Percentiles rank a stretch among this genome's conserved stretches.
phyloP scores from a whole-genome alignment of 148 eudicot species.

The Diospyros kaki region DNA sequence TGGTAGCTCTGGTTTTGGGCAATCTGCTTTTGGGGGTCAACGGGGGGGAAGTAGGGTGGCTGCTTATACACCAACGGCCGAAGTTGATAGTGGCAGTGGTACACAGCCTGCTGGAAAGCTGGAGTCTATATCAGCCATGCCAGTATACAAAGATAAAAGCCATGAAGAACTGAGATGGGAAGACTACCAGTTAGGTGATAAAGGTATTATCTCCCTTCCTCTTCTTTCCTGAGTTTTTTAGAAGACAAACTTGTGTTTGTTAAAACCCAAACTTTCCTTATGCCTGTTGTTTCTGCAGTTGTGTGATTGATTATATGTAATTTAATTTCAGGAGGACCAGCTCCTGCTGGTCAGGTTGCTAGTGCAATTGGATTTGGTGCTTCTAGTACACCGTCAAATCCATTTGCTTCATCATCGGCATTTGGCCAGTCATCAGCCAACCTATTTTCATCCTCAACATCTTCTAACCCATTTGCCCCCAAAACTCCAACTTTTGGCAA shows the following conservation, averaged over 20 bases:
- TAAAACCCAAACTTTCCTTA: not conserved
- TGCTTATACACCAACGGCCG: slow-evolving; percentile 60
- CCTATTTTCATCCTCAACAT: slow-evolving; percentile 58
- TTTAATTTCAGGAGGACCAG: slow-evolving; percentile 65
- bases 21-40: slow-evolving; percentile 59
- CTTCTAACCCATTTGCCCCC: slow-evolving; percentile 69
- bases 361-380: slow-evolving; percentile 43
- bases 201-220: slow-evolving; percentile 40
- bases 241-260: not conserved
- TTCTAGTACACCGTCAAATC: slow-evolving; percentile 39
- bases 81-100: slow-evolving; percentile 42
- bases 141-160: slow-evolving; percentile 87
- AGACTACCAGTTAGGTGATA: slow-evolving; percentile 92
- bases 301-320: not conserved
- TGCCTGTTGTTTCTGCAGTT: not conserved
- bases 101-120: slow-evolving; percentile 62
- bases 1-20: slow-evolving; percentile 66
- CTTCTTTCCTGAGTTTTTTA: not conserved
- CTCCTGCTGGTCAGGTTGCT: slow-evolving; percentile 69
- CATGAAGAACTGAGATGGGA: slow-evolving; percentile 98
- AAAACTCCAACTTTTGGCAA: slow-evolving; percentile 52
- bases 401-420: slow-evolving; percentile 47
- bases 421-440: slow-evolving; percentile 68
- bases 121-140: slow-evolving; percentile 94
- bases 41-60: slow-evolving; percentile 79